Conservation (phyloP, 257 asterid genomes). For the Solanum pinnatisectum region DNA sequence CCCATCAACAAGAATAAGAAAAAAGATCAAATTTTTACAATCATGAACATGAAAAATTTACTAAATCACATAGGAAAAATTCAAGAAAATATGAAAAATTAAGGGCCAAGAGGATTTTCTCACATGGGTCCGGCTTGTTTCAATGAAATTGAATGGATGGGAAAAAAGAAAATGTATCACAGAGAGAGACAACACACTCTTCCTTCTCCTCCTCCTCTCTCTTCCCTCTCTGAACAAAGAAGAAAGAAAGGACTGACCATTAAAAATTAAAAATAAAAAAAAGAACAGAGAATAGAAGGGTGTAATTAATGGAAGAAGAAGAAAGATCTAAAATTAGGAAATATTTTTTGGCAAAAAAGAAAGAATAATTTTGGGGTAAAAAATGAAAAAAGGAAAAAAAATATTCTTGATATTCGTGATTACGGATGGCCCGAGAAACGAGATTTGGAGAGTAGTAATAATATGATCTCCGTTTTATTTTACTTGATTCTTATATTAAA, state of each 20-base stretch:
- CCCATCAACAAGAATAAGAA: background rate
- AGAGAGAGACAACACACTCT: background rate
- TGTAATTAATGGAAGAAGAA: constrained; percentile 25
- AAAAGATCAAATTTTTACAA: constrained; percentile 6
- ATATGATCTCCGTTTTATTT: background rate
- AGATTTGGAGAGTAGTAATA: constrained; percentile 23
- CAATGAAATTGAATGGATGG: constrained; percentile 9
- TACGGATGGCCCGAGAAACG: constrained; percentile 50
- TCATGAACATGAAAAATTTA: background rate
- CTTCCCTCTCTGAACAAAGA: constrained; percentile 23
- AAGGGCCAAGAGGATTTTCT: constrained; percentile 22
- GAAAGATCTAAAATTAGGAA: constrained; percentile 14
- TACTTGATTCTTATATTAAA: background rate
- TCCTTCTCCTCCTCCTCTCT: background rate
- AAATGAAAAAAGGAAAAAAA: background rate
- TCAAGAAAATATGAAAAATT: background rate
- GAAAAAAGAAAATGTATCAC: background rate
- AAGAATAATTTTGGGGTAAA: background rate
- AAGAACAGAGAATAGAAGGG: constrained; percentile 9
- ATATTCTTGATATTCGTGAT: constrained; percentile 62
- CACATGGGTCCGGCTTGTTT: constrained; percentile 46
- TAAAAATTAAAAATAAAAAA: background rate
- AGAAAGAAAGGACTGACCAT: constrained; percentile 31
- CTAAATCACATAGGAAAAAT: background rate
- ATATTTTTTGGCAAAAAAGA: background rate